phyloP scores from a whole-genome alignment of 148 eudicot species.

The Heliamphora exappendiculata region DNA sequence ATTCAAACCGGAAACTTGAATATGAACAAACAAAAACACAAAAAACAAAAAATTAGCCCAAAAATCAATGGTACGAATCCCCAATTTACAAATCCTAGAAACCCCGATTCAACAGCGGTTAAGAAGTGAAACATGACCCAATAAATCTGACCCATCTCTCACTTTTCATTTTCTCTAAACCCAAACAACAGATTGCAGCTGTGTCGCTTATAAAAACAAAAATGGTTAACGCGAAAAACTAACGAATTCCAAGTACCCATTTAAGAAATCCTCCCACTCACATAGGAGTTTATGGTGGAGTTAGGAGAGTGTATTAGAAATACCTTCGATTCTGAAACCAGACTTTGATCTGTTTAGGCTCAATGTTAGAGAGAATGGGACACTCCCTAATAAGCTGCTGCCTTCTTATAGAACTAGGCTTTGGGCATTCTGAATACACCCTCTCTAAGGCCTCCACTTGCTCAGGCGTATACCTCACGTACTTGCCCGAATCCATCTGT shows the following conservation, averaged over 20 bases:
- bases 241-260: background rate
- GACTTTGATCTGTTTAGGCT: slow-evolving; percentile 48
- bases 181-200: background rate
- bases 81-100: background rate
- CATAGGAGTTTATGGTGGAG: background rate
- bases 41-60: no score
- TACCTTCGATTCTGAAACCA: slow-evolving; percentile 53
- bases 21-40: background rate
- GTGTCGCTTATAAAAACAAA: background rate
- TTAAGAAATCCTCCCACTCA: background rate
- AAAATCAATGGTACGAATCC: background rate
- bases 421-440: slow-evolving; percentile 40
- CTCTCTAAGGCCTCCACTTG: slow-evolving; percentile 48
- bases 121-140: background rate
- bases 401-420: slow-evolving; percentile 36
- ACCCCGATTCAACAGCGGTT: background rate
- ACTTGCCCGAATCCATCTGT: slow-evolving; percentile 36
- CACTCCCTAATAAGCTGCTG: slow-evolving; percentile 43
- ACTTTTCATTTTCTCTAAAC: background rate
- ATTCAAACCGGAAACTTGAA: background rate
- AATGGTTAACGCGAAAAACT: background rate
- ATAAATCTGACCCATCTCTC: background rate
- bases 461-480: slow-evolving; percentile 44
- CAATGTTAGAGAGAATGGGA: slow-evolving; percentile 42
- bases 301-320: background rate